A percentile compares a stretch with the other conserved stretches of the same genome.
These are phyloP conservation scores for Cyberlindnera japonica DNA, from an alignment of 805 yeast species.

Conservation along the genomic window DNA sequence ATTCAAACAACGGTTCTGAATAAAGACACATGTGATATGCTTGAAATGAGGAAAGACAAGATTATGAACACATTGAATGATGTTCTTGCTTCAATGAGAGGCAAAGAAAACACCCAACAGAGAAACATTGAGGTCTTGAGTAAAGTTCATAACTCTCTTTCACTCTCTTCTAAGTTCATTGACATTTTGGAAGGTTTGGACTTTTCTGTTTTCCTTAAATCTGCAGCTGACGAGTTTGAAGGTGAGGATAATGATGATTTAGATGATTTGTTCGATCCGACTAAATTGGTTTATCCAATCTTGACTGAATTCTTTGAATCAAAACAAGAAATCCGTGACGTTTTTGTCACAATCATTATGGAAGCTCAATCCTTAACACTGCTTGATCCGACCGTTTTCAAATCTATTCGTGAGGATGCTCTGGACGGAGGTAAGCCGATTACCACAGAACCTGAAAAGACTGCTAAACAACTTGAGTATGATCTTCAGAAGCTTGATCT, in stretches of 20 bases:
- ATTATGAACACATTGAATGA: conserved; percentile 39
- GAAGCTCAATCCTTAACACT: conserved; percentile 67
- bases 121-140: conserved; percentile 53
- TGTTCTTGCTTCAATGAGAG: conserved; percentile 38
- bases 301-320: conserved; percentile 68
- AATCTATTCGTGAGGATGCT: conserved; percentile 53
- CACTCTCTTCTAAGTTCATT: conserved; percentile 44
- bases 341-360: conserved; percentile 54
- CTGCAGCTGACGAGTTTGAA: neutral
- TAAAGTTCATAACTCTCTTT: conserved; percentile 49
- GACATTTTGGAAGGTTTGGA: conserved; percentile 60
- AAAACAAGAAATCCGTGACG: conserved; percentile 69
- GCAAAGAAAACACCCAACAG: conserved; percentile 34
- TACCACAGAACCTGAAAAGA: conserved; percentile 40
- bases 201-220: conserved; percentile 45
- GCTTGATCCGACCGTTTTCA: conserved; percentile 72
- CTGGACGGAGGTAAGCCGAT: conserved; percentile 35
- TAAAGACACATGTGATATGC: conserved; percentile 40
- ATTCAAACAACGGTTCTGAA: conserved; percentile 47
- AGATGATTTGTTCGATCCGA: conserved; percentile 23
- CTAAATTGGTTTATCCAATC: conserved; percentile 32
- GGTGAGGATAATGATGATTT: conserved; percentile 6
- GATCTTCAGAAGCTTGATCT: conserved; percentile 46
- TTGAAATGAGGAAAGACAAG: conserved; percentile 36
- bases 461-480: conserved; percentile 44